phyloP scores from a whole-genome alignment of 2,329 filamentous ascomycete genomes.

The Tolypocladium paradoxum region DNA sequence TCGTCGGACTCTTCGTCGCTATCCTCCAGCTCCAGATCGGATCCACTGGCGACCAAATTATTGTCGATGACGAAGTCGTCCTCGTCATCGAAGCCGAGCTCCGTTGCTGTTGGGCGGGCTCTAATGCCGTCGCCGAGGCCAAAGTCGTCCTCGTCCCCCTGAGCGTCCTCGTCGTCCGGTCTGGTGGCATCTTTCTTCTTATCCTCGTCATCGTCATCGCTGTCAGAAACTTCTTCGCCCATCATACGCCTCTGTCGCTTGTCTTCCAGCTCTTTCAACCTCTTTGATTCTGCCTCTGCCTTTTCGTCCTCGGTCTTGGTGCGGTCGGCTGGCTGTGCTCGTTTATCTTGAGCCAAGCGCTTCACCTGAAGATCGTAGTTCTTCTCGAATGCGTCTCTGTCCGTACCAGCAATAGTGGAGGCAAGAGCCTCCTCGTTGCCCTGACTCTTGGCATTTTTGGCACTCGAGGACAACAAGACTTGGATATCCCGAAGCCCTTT shows the following conservation, averaged over 20 bases:
- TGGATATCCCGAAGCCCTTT: conserved; percentile 72
- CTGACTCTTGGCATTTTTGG: conserved; percentile 27
- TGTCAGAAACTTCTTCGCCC: conserved; percentile 61
- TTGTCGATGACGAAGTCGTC: conserved; percentile 90
- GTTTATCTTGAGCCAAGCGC: conserved; percentile 72
- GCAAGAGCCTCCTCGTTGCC: conserved; percentile 10
- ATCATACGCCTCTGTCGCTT: conserved; percentile 78
- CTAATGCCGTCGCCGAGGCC: conserved; percentile 50
- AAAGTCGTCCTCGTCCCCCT: conserved; percentile 45
- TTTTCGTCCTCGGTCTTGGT: conserved; percentile 89
- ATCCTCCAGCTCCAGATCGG: conserved; percentile 50
- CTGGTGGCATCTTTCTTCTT: conserved; percentile 25
- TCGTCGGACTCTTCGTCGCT: conserved; percentile 42
- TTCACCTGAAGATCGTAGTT: conserved; percentile 80
- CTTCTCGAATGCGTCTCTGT: conserved; percentile 62
- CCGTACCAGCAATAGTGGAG: conserved; percentile 37
- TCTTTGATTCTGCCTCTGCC: conserved; percentile 63
- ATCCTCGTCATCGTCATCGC: conserved; percentile 44
- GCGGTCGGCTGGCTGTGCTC: conserved; percentile 74
- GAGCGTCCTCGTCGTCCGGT: conserved; percentile 22
- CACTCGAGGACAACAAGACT: conserved; percentile 48
- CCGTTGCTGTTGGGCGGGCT: conserved; percentile 43
- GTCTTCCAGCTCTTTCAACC: conserved; percentile 71
- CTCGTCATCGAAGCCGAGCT: conserved; percentile 77
- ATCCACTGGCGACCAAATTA: conserved; percentile 74